Base-by-base conservation (phyloP, 2,329 filamentous ascomycete species). In the Calonectria naviculata region DNA sequence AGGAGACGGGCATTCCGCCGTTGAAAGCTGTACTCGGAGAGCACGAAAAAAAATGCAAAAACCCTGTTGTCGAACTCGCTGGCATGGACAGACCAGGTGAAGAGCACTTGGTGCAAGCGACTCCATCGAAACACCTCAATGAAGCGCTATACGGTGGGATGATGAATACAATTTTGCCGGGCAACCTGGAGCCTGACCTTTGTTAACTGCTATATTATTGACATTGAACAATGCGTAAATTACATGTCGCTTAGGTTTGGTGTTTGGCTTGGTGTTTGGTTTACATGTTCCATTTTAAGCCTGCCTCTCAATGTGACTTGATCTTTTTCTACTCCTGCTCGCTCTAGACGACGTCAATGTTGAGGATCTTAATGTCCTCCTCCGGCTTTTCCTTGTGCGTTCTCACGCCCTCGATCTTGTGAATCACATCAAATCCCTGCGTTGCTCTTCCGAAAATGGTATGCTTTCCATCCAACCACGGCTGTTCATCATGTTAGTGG, bases 321-420 rank as follows among this genome's bases (percentile, higher is more conserved):
- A 10, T 36, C 6, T 28, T 17, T 26, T 21, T 9, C 36, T 42
- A 9, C 31, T 61, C 56, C 17, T 52, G 47, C 47, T 31, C 12
- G 47, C 47, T 54, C 78, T 87, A 90, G 73, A 84, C 78, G 70
- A 91, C 84, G 77, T 91, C 89, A 77, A 99, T 97, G 81, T 94
- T 98, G 69, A 99, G 90, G 76, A 99, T 97, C 85, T 98, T 98
- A 79, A 99, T 95, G 81, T 99, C 97, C 79, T 98, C 95, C 82
- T 97, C 94, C 0, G 97, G 97, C 86, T 96, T 97, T 85, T 99
- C 97, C 87, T 92, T 92, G 83, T 93, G 92, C 5, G 95, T 95
- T 81, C 93, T 93, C 19, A 90, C 89, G 81, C 97, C 98, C 85
- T 99, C 97, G 81, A 99, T 99, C 86, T 93, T 94, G 83, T 98